A percentile compares a stretch with the other conserved stretches of the same genome.
Conservation (phyloP, 2,329 filamentous ascomycete species). For the Trichothecium roseum region DNA sequence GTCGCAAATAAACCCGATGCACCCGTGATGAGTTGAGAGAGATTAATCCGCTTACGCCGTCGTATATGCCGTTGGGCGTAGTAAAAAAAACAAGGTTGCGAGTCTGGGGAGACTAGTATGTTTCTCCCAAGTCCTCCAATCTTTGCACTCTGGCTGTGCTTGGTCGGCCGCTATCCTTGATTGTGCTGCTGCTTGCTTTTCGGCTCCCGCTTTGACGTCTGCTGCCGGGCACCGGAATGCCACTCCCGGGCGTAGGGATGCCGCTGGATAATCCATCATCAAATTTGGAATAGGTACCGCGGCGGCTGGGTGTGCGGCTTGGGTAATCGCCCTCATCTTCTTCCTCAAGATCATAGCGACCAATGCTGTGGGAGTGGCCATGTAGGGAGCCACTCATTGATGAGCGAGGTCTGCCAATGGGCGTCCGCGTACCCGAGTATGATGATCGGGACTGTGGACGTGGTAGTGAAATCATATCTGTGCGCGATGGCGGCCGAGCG, state of each 20-base stretch:
- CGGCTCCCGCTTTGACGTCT: slow-evolving; percentile 32
- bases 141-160: slow-evolving; percentile 24
- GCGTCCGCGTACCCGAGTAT: slow-evolving; percentile 48
- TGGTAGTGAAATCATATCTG: slow-evolving; percentile 40
- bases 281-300: slow-evolving; percentile 40
- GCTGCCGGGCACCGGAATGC: slow-evolving; percentile 33
- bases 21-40: no score
- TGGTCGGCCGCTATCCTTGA: slow-evolving; percentile 17
- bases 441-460: slow-evolving; percentile 59
- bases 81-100: background rate
- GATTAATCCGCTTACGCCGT: no score
- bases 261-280: slow-evolving; percentile 30
- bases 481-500: slow-evolving; percentile 42
- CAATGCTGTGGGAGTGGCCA: slow-evolving; percentile 47
- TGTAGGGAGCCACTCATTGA: slow-evolving; percentile 57
- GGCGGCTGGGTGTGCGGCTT: slow-evolving; percentile 41
- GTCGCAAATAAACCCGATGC: no score
- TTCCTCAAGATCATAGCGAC: slow-evolving; percentile 38
- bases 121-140: slow-evolving; percentile 42
- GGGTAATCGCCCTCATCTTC: slow-evolving; percentile 27
- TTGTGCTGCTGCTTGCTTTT: slow-evolving; percentile 29
- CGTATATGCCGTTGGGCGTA: no score
- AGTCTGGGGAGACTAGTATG: slow-evolving; percentile 26
- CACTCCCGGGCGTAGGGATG: slow-evolving; percentile 31
- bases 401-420: slow-evolving; percentile 59